Evolutionary conservation across 2,329 filamentous ascomycete genomes (phyloP), one percentile per base, ranked within the genome.

Genomic region (Aspergillus vadensis): DNA sequence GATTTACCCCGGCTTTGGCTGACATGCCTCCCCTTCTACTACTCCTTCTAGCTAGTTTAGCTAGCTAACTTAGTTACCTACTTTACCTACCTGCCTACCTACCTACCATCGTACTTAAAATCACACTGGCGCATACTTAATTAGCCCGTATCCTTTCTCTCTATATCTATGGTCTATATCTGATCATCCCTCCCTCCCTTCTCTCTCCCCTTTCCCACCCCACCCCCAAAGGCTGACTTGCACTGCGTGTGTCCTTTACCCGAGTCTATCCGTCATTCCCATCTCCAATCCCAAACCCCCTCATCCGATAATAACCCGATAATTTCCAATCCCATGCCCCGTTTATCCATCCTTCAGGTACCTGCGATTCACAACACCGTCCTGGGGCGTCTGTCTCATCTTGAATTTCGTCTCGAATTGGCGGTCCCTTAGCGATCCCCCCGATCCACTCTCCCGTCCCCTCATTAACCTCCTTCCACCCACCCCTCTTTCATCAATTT

Each of bases 291-390:
- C 12, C 27, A 9, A 15, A 27, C 25, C 38, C 15, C 32, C 32
- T 36, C 32, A 41, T 44, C 23, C 54, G 10, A 56, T 56, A 25
- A 57, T 39, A 15, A 15, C 32, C 32, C 32, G 32, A 36, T 36
- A 36, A 36, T 10, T 7, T 17, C 27, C 39, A 41, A 21, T 36
- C 27, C 50, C 39, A 43, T 47, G 48, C 50, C 49, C 41, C 27
- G 49, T 19, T 25, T 38, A 36, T 36, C 48, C 27, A 52, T 58
- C 56, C 36, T n/a, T 36, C 56, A 17, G 48, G 50, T 58, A 43
- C 56, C 50, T 58, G 49, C 43, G 27, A 48, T 39, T 39, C 6
- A 38, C 27, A 3, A 44, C n/a, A 8, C 8, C 38, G 38, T 32
- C 30, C 47, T 30, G 27, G 23, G 36, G 56, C 39, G 30, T 43